A percentile compares a stretch with the other conserved stretches of the same genome.
These are phyloP conservation scores for Umbellularia californica DNA, from an alignment of 164 flowering plant genomes.

Conservation along the genomic window DNA sequence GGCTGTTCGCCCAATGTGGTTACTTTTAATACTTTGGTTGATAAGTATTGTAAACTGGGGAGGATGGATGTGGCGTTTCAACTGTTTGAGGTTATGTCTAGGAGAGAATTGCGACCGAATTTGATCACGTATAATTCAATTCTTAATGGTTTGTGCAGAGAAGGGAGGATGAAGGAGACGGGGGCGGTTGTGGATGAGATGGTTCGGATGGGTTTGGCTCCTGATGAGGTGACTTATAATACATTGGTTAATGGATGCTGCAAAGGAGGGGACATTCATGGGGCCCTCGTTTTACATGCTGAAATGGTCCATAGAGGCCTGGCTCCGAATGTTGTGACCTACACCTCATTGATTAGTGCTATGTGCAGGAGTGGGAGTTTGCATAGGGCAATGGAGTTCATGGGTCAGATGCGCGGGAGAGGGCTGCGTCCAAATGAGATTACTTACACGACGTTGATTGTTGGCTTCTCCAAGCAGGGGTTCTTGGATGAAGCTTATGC, in stretches of 20 bases:
- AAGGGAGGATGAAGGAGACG: constrained; percentile 64
- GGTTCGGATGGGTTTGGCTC: constrained; percentile 47
- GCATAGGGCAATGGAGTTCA: constrained; percentile 62
- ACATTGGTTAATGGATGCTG: constrained; percentile 82
- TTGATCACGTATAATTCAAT: constrained; percentile 74
- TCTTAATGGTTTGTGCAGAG: constrained; percentile 68
- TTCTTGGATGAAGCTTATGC: constrained; percentile 50
- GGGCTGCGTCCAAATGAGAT: constrained; percentile 65
- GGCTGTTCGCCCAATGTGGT: constrained; percentile 82
- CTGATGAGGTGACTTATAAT: constrained; percentile 78
- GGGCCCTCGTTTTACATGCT: constrained; percentile 63
- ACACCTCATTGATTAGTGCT: constrained; percentile 71
- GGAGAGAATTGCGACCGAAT: constrained; percentile 53
- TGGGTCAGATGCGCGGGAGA: constrained; percentile 61
- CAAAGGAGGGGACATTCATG: constrained; percentile 63
- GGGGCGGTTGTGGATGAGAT: constrained; percentile 50
- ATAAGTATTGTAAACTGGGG: constrained; percentile 56
- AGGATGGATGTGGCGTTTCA: constrained; percentile 39
- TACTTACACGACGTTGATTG: constrained; percentile 75
- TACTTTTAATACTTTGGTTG: constrained; percentile 72
- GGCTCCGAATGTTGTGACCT: constrained; percentile 73
- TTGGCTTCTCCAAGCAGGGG: constrained; percentile 79
- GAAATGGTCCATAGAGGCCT: constrained; percentile 75
- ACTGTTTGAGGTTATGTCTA: constrained; percentile 37
- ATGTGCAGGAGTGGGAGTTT: constrained; percentile 75